phyloP scores from a whole-genome alignment of 2,329 filamentous ascomycete species.

The Leptographium radiaticola region DNA sequence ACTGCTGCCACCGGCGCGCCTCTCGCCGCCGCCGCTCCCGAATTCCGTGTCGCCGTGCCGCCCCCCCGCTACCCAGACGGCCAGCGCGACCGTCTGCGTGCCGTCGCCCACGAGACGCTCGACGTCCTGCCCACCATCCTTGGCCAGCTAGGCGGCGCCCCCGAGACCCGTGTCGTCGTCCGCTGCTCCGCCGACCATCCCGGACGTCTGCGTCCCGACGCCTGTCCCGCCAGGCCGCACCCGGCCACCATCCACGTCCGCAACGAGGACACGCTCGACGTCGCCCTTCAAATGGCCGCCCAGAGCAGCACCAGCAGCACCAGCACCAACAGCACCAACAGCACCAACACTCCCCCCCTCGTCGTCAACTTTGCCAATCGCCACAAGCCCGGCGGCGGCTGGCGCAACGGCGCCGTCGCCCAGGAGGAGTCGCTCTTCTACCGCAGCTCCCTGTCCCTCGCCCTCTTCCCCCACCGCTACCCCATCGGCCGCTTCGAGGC shows the following conservation, averaged over 20 bases:
- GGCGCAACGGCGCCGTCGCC: slow-evolving; percentile 45
- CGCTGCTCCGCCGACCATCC: slow-evolving; percentile 16
- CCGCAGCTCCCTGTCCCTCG: slow-evolving; percentile 39
- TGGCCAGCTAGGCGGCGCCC: slow-evolving; percentile 25
- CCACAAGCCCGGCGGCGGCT: slow-evolving; percentile 46
- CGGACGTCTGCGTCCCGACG: slow-evolving; percentile 20
- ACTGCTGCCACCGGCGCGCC: background rate
- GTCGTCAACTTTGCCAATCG: slow-evolving; percentile 56
- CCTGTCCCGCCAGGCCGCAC: slow-evolving; percentile 26
- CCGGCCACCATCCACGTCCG: slow-evolving; percentile 32
- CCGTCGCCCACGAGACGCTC: slow-evolving; percentile 33
- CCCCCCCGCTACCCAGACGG: background rate
- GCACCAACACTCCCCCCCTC: slow-evolving; percentile 15
- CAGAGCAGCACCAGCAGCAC: too few species aligned
- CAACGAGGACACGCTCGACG: slow-evolving; percentile 44
- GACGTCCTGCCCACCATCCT: slow-evolving; percentile 33
- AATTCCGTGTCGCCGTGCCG: background rate
- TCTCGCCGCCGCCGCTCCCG: background rate
- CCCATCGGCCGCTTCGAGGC: slow-evolving; percentile 11
- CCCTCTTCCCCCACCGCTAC: slow-evolving; percentile 23
- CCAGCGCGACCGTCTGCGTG: slow-evolving; percentile 17
- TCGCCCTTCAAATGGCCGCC: slow-evolving; percentile 25
- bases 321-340: too few species aligned
- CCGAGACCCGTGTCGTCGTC: slow-evolving; percentile 22
- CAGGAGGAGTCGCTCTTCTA: slow-evolving; percentile 61